Evolutionary conservation across 2,329 filamentous ascomycete species (phyloP).

Genomic region (Colletotrichum melonis): DNA sequence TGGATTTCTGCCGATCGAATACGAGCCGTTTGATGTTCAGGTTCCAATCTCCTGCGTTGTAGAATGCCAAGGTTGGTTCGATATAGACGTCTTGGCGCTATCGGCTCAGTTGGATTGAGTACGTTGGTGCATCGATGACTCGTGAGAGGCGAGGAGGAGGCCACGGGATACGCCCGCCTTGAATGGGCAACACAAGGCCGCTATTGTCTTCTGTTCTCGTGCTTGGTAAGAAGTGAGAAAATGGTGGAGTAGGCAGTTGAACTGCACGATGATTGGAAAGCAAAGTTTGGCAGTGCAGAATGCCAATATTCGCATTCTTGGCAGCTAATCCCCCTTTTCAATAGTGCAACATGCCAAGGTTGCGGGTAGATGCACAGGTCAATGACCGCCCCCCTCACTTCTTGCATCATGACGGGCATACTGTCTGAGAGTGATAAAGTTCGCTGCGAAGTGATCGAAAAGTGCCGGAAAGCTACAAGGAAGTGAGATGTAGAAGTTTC

Average conservation of each 20-base stretch:
- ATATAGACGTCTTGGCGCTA: constrained; percentile 19
- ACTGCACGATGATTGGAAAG: constrained; percentile 14
- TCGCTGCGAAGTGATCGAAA: background rate
- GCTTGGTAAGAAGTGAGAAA: constrained; percentile 2
- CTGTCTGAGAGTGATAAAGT: background rate
- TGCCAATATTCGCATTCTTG: constrained; percentile 28
- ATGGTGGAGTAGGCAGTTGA: background rate
- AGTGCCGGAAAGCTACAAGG: background rate
- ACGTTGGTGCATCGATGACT: no score
- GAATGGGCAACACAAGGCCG: background rate
- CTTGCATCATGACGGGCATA: background rate
- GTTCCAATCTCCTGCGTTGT: constrained; percentile 6
- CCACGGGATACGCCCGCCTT: background rate
- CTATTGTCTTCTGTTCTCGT: background rate
- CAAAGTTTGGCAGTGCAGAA: constrained; percentile 15
- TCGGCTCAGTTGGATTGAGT: background rate
- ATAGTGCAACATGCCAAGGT: constrained; percentile 30
- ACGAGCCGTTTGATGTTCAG: constrained; percentile 4
- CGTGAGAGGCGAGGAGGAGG: background rate
- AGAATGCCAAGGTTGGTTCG: constrained; percentile 12
- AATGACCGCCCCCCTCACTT: background rate
- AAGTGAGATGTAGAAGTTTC: background rate
- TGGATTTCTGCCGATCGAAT: constrained; percentile 1
- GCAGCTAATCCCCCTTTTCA: constrained; percentile 24
- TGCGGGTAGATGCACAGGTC: constrained; percentile 8